Evolutionary conservation across 2,329 filamentous ascomycete species (phyloP), one percentile per base, ranked within the genome.

Genomic region (Trichoderma brevicompactum): DNA sequence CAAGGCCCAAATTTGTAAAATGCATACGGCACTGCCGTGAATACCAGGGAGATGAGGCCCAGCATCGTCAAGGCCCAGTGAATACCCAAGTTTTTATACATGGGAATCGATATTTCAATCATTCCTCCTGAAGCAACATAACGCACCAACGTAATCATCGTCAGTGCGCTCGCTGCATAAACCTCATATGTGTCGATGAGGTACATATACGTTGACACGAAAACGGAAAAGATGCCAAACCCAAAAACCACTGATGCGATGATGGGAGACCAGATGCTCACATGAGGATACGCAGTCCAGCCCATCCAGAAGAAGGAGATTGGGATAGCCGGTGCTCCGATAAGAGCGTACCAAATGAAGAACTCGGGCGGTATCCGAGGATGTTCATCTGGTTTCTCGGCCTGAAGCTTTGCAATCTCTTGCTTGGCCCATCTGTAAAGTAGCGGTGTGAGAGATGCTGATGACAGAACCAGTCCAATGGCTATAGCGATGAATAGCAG

Each of bases 31-130:
- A 73, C 75, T 0, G 75, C 74, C 0, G 72, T 68, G 54, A 79
- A 59, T 3, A 77, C 62, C 6, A 52, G 34, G 0, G 62, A 44
- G 3, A 65, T 58, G 9, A 73, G 75, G 0, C 77, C 79, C 12
- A 81, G 66, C 34, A 78, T 58, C 10, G 76, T 80, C 72, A 80
- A 73, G 5, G 78, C 78, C 73, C 78, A 80, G 66, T 80, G 79
- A 7, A 77, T 74, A 1, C 79, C 78, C 38, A 81, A 70, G 0
- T 72, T 71, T 23, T 74, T 68, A 56, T 78, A 81, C 74, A 80
- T 77, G 0, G 77, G 77, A 10, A 75, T 70, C 8, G 75, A 73
- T 1, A 76, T 77, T 67, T 80, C 73, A 3, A 76, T 74, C 75
- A 81, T 78, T 0, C 75, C 75, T 0, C 78, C 78, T 2, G 78